These are phyloP conservation scores for Citrus reticulata DNA, from an alignment of 345 rosid genomes.

Conservation along the genomic window DNA sequence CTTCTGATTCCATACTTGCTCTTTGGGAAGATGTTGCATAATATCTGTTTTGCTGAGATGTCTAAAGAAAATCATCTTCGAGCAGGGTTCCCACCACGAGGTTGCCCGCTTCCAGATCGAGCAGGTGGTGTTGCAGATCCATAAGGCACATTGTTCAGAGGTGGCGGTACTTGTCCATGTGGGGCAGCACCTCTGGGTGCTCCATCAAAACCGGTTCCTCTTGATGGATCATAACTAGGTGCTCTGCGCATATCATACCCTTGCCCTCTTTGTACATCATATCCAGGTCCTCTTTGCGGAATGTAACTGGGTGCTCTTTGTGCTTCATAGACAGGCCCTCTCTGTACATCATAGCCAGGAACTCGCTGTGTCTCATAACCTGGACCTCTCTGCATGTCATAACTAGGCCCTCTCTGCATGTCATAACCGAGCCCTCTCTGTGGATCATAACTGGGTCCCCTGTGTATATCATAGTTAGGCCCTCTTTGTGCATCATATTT, in stretches of 20 bases:
- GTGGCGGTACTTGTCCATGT: conserved; percentile 34
- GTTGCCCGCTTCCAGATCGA: conserved; percentile 35
- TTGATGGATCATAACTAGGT: conserved; percentile 30
- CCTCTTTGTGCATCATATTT: conserved; percentile 22
- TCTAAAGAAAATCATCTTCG: conserved; percentile 41
- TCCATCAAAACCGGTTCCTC: conserved; percentile 38
- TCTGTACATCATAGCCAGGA: conserved; percentile 19
- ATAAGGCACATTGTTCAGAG: conserved; percentile 37
- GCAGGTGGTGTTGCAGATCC: conserved; percentile 61
- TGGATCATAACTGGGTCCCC: conserved; percentile 14
- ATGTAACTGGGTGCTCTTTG: conserved; percentile 21
- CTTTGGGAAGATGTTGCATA: background rate
- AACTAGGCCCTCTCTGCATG: background rate
- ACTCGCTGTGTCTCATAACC: conserved; percentile 20
- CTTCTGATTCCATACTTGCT: background rate
- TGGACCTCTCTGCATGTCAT: conserved; percentile 19
- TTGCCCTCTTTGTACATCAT: conserved; percentile 24
- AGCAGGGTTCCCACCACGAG: conserved; percentile 52
- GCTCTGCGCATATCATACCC: conserved; percentile 27
- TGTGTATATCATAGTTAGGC: conserved; percentile 9
- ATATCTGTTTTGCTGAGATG: background rate
- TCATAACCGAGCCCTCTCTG: background rate
- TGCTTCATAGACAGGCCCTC: conserved; percentile 18
- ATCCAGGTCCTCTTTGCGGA: conserved; percentile 12
- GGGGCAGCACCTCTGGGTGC: conserved; percentile 35